Base-by-base conservation (phyloP, 768 basidiomycete genomes). In the Agrocybe pediades region DNA sequence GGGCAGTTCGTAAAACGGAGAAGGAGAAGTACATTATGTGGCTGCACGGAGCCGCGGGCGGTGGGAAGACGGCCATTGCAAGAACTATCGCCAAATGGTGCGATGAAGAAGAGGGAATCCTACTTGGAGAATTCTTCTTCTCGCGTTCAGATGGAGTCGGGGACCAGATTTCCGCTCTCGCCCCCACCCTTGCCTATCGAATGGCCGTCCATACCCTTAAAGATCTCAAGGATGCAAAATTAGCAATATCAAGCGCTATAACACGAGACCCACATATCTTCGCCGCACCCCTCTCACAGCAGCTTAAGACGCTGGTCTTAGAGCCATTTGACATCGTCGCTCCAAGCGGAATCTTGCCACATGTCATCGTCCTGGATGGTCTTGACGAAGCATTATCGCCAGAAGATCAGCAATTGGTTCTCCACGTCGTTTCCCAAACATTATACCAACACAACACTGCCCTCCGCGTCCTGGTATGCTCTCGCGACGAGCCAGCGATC, bases 71-170 rank as follows among this genome's bases (percentile, higher is more conserved):
- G 11, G 2, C 42, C 21, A 43, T 43, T 13, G 42, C 42, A n/a
- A 43, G 42, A 20, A 43, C 42, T 2, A 17, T 43, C 6, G 42
- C 42, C 20, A 19, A 43, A 6, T 43, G 42, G 42, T 43, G 42
- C 19, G 42, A 41, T 17, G 20, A 43, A 21, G 42, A 43, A 5
- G 3, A 43, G 21, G 19, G 19, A 2, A 43, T 55, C 15, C 9
- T 41, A 6, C 24, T 55, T 9, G 53, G 46, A 21, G 46, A 44
- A 39, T 55, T 49, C 25, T 49, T 55, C 40, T 55, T 49, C 23
- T 49, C 43, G 13, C 25, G 41, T 9, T 8, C 44, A 6, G 49
- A 56, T 42, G 33, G 39, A 4, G 19, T 20, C 2, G n/a, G 46
- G 5, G 42, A 33, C n/a, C 25, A 9, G 5, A 23, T 54, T 17